Percentiles rank a stretch among this genome's conserved stretches.
phyloP scores from a whole-genome alignment of 192 early-diverging fungal genomes.

The Umbelopsis sp. region DNA sequence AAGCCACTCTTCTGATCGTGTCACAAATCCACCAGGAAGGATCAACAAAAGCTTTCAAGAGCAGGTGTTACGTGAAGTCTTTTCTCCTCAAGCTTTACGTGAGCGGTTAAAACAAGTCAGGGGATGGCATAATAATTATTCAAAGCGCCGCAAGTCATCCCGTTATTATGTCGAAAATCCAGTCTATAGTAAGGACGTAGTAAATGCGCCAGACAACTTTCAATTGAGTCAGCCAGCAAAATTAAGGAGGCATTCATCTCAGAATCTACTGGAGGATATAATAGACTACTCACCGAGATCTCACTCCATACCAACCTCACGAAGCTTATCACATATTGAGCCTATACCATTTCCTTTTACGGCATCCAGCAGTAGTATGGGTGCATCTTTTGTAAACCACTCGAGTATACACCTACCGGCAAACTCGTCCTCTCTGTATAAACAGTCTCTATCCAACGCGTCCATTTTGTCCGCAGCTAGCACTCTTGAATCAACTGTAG shows the following conservation, averaged over 20 bases:
- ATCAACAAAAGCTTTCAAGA: slow-evolving; percentile 80
- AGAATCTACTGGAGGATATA: not conserved
- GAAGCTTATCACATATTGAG: slow-evolving; percentile 6
- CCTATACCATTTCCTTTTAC: not conserved
- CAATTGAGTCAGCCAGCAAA: not conserved
- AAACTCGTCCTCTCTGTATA: not conserved
- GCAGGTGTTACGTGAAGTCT: slow-evolving; percentile 87
- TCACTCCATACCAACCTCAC: slow-evolving; percentile 6
- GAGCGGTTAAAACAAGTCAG: slow-evolving; percentile 66
- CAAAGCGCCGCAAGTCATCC: not conserved
- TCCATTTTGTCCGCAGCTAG: not conserved
- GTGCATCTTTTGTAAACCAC: not conserved
- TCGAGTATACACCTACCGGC: not conserved
- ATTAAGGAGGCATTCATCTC: not conserved
- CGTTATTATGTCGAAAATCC: slow-evolving; percentile 1
- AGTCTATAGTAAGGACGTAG: not conserved
- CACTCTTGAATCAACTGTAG: not conserved
- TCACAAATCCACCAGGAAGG: slow-evolving; percentile 43
- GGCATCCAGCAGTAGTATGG: not conserved
- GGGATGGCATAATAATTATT: slow-evolving; percentile 26
- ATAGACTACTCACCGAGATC: not conserved
- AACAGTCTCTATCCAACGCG: not conserved
- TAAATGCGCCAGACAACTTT: not conserved
- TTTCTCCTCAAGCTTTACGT: slow-evolving; percentile 83
- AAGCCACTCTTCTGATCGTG: not conserved